phyloP scores from a whole-genome alignment of 129 eudicot genomes.

The Helianthus annuus region DNA sequence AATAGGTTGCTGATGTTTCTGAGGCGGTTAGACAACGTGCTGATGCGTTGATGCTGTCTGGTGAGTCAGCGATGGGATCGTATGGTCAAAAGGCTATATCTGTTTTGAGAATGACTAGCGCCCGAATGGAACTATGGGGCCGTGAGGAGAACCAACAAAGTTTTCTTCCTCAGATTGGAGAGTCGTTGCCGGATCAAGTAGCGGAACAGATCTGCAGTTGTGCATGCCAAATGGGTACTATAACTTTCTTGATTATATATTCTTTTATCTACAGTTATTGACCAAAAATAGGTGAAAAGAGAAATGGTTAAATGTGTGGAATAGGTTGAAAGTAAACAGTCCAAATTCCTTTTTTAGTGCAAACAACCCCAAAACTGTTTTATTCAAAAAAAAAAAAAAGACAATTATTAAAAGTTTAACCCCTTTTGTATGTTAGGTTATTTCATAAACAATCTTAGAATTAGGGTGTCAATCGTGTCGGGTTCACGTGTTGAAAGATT shows the following conservation, averaged over 20 bases:
- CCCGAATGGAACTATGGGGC: slow-evolving; percentile 61
- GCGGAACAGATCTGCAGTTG: slow-evolving; percentile 65
- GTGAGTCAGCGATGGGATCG: slow-evolving; percentile 72
- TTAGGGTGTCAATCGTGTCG: too few relatives aligned
- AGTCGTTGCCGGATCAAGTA: slow-evolving; percentile 50
- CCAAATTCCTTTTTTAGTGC: too few relatives aligned
- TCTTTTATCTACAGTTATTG: slow-evolving; percentile 32
- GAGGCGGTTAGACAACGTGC: slow-evolving; percentile 77
- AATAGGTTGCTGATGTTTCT: slow-evolving; percentile 77
- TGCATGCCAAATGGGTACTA: slow-evolving; percentile 65
- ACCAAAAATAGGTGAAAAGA: too few relatives aligned
- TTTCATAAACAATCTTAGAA: too few relatives aligned
- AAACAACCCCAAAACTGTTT: too few relatives aligned
- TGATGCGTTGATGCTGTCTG: slow-evolving; percentile 76
- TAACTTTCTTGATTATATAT: slow-evolving; percentile 40
- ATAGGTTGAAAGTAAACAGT: too few relatives aligned
- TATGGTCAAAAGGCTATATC: slow-evolving; percentile 62
- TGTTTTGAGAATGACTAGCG: slow-evolving; percentile 55
- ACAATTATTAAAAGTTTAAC: too few relatives aligned
- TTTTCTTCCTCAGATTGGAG: slow-evolving; percentile 38
- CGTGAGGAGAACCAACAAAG: slow-evolving; percentile 49
- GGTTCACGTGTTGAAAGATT: too few relatives aligned
- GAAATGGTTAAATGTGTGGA: too few relatives aligned
- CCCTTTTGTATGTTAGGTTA: too few relatives aligned
- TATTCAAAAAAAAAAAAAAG: too few relatives aligned